Conservation (phyloP, 75 land plant species). For the Isoetes taiwanensis region DNA sequence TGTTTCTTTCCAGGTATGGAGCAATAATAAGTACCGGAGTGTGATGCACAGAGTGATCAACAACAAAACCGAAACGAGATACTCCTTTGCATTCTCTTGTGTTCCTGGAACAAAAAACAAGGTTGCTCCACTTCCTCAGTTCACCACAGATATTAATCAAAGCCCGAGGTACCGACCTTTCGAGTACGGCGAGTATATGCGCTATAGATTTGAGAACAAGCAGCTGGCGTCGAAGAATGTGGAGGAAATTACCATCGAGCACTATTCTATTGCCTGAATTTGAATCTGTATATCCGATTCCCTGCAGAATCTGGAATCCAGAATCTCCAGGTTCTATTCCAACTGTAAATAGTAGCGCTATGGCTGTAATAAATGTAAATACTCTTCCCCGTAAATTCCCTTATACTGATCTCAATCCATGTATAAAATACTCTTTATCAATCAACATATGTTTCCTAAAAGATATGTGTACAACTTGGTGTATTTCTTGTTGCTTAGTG, state of each 20-base stretch:
- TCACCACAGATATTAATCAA: background rate
- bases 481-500: too few relatives aligned
- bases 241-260: constrained; percentile 6
- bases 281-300: too few relatives aligned
- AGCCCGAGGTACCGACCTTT: background rate
- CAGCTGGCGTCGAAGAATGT: background rate
- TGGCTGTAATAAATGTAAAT: too few relatives aligned
- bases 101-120: background rate
- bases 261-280: background rate
- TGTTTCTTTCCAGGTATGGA: background rate
- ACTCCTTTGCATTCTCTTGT: constrained; percentile 7
- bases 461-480: too few relatives aligned
- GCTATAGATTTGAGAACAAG: constrained; percentile 8
- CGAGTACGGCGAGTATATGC: background rate
- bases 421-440: too few relatives aligned
- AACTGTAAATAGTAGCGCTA: too few relatives aligned
- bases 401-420: too few relatives aligned
- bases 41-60: background rate
- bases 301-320: too few relatives aligned
- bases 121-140: constrained; percentile 3
- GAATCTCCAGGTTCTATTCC: too few relatives aligned
- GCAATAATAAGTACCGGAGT: constrained; percentile 1
- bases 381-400: too few relatives aligned
- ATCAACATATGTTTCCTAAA: too few relatives aligned
- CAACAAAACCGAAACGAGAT: background rate